A percentile compares a stretch with the other conserved stretches of the same genome.
These are phyloP conservation scores for Tricholomella constricta DNA, from an alignment of 768 basidiomycete genomes.

Conservation along the genomic window DNA sequence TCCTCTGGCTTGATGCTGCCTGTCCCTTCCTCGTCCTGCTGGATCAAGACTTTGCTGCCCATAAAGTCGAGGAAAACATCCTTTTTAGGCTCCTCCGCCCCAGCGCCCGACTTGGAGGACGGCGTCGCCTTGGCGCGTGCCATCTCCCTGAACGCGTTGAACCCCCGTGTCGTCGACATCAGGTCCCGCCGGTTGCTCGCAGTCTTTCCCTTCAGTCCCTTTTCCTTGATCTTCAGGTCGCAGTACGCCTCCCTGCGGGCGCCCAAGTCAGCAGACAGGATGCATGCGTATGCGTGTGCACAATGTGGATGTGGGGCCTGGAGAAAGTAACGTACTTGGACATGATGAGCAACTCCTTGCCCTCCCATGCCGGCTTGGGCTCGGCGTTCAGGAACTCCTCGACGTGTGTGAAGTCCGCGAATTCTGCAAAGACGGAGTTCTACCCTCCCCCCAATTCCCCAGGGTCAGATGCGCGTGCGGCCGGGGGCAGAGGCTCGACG, in stretches of 20 bases:
- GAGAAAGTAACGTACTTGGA: constrained; percentile 85
- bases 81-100: constrained; percentile 38
- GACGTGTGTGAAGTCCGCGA: constrained; percentile 66
- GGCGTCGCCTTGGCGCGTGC: constrained; percentile 35
- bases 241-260: constrained; percentile 75
- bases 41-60: constrained; percentile 66
- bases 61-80: constrained; percentile 77
- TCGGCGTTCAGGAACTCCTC: constrained; percentile 79
- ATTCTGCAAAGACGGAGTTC: constrained; percentile 95
- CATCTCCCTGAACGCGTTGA: constrained; percentile 82
- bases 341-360: constrained; percentile 78
- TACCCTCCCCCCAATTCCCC: too few species aligned
- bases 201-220: constrained; percentile 78
- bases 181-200: constrained; percentile 60
- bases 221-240: constrained; percentile 95
- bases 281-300: too few species aligned
- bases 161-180: constrained; percentile 55
- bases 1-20: constrained; percentile 65
- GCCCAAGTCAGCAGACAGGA: neutral
- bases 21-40: constrained; percentile 59
- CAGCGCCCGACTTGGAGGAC: constrained; percentile 27
- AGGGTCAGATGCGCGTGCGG: too few species aligned
- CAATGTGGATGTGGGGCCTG: too few species aligned
- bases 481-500: neutral
- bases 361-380: constrained; percentile 81